Conservation (phyloP, 2,329 filamentous ascomycete species). For the Penicillium sp. region DNA sequence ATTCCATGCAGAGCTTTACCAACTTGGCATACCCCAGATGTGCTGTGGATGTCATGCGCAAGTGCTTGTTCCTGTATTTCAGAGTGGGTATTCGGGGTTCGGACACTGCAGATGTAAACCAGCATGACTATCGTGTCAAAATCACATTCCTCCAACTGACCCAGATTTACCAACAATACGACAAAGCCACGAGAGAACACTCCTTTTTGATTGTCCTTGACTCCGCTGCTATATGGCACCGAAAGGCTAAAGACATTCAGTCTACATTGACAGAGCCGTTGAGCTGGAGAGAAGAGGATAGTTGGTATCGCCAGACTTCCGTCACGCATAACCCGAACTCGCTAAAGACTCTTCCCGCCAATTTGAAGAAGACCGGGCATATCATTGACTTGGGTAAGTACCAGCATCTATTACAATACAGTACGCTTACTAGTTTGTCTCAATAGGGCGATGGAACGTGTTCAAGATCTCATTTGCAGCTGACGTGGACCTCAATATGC, state of each 20-base stretch:
- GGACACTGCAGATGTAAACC: not conserved
- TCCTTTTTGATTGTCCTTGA: constrained; percentile 42
- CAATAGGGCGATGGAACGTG: constrained; percentile 60
- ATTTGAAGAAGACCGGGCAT: constrained; percentile 49
- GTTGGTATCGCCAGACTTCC: constrained; percentile 64
- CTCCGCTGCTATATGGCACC: constrained; percentile 47
- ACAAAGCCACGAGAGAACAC: constrained; percentile 14
- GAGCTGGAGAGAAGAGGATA: constrained; percentile 56
- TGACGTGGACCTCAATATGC: constrained; percentile 4
- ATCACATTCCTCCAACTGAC: constrained; percentile 47
- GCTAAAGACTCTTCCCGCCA: constrained; percentile 39
- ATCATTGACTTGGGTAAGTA: constrained; percentile 59
- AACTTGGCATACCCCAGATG: constrained; percentile 29
- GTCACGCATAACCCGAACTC: constrained; percentile 49
- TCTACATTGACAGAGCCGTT: constrained; percentile 43
- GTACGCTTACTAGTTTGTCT: constrained; percentile 7
- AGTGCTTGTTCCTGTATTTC: constrained; percentile 48
- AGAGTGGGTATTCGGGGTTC: constrained; percentile 28
- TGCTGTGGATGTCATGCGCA: constrained; percentile 43
- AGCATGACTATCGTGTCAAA: constrained; percentile 41
- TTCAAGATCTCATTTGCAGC: constrained; percentile 52
- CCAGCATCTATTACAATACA: no score
- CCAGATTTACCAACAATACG: constrained; percentile 35
- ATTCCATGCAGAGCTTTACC: constrained; percentile 53
- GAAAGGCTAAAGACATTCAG: constrained; percentile 33